phyloP scores from a whole-genome alignment of 768 basidiomycete genomes.

The Collybia sordida region DNA sequence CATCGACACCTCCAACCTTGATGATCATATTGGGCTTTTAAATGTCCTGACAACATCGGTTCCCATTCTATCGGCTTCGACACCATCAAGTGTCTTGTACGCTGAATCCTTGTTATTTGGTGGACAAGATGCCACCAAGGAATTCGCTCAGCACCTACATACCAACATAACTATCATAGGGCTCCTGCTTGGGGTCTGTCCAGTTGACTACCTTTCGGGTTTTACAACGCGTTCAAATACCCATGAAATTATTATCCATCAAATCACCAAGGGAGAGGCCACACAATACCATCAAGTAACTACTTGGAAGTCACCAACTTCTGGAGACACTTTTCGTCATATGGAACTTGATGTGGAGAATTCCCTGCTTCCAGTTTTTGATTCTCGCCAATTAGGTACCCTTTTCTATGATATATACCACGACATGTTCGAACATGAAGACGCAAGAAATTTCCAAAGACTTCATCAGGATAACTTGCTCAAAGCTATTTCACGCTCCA shows the following conservation, averaged over 20 bases:
- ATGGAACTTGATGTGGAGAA: background rate
- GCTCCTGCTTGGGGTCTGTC: conserved; percentile 32
- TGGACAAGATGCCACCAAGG: conserved; percentile 27
- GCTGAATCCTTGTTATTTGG: conserved; percentile 28
- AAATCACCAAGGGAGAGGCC: conserved; percentile 1
- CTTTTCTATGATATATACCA: conserved; percentile 39
- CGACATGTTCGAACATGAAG: conserved; percentile 35
- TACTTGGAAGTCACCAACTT: conserved; percentile 33
- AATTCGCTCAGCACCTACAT: conserved; percentile 27
- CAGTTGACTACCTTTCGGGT: conserved; percentile 31
- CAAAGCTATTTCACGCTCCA: conserved; percentile 15
- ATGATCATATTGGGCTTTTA: conserved; percentile 36
- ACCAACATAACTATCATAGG: conserved; percentile 31
- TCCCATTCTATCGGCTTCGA: conserved; percentile 24
- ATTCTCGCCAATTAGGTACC: conserved; percentile 27
- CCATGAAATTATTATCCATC: conserved; percentile 27
- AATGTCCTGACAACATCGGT: conserved; percentile 31
- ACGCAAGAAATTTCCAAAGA: conserved; percentile 17
- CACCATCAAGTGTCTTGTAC: conserved; percentile 21
- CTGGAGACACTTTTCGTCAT: conserved; percentile 17
- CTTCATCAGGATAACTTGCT: conserved; percentile 9
- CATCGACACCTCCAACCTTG: conserved; percentile 41
- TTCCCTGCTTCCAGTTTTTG: conserved; percentile 14
- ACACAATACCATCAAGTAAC: conserved; percentile 34
- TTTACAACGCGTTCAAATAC: conserved; percentile 34